Evolutionary conservation across 2,329 filamentous ascomycete species (phyloP).

Genomic region (Salinomyces thailandicus): DNA sequence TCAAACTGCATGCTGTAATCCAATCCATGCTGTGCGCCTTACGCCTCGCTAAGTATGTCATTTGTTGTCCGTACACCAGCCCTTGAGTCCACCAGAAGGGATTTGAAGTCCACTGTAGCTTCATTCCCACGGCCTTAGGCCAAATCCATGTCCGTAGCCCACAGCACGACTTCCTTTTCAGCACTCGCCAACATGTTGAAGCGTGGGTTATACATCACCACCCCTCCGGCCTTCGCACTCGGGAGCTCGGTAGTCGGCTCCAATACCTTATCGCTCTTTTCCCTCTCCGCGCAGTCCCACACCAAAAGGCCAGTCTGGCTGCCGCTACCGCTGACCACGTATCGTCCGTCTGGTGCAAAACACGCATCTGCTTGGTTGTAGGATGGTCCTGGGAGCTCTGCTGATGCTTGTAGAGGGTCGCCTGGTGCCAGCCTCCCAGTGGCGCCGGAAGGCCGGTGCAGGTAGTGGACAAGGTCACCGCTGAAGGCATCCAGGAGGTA

Average conservation of each 20-base stretch:
- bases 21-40: too few species aligned
- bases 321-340: slow-evolving; percentile 68
- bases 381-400: slow-evolving; percentile 1
- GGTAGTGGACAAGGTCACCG: slow-evolving; percentile 48
- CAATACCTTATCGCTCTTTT: slow-evolving; percentile 45
- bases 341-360: slow-evolving; percentile 82
- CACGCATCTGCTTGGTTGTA: slow-evolving; percentile 62
- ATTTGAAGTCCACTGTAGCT: background rate
- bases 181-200: slow-evolving; percentile 88
- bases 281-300: slow-evolving; percentile 64
- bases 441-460: slow-evolving; percentile 21
- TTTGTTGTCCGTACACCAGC: background rate
- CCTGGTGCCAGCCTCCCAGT: slow-evolving; percentile 28
- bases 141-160: slow-evolving; percentile 37
- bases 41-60: background rate
- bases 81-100: too few species aligned
- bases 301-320: slow-evolving; percentile 59
- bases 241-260: slow-evolving; percentile 55
- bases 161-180: slow-evolving; percentile 59
- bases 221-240: slow-evolving; percentile 54
- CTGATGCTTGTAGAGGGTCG: slow-evolving; percentile 31
- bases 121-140: slow-evolving; percentile 4
- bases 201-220: slow-evolving; percentile 80
- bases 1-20: too few species aligned
- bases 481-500: slow-evolving; percentile 91